These are phyloP conservation scores for Penstemon barbatus DNA, from an alignment of 257 asterid genomes.

Conservation along the genomic window DNA sequence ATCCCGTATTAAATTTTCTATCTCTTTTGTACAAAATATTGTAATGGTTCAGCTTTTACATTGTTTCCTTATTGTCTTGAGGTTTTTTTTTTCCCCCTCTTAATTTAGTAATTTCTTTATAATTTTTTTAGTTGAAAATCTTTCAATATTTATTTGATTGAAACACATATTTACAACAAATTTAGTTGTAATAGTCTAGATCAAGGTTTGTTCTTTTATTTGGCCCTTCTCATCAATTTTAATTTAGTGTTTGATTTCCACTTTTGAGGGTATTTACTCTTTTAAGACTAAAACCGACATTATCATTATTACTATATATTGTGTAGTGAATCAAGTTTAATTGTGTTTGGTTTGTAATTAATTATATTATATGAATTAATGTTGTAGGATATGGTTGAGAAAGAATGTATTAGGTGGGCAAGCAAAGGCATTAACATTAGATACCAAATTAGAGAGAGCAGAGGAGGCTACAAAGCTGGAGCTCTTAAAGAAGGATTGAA, in stretches of 20 bases:
- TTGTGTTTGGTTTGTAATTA: neutral
- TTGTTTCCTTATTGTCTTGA: no score
- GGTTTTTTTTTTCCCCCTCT: no score
- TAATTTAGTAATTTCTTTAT: no score
- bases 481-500: constrained; percentile 92
- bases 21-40: no score
- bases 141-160: no score
- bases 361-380: constrained; percentile 5
- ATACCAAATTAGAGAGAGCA: constrained; percentile 74
- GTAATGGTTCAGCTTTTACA: no score
- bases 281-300: constrained; percentile 17
- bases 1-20: no score
- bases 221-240: neutral
- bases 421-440: constrained; percentile 75
- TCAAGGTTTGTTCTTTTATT: constrained; percentile 10
- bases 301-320: neutral
- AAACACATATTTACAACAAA: no score
- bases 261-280: neutral
- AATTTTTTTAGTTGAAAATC: no score
- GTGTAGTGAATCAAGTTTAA: neutral
- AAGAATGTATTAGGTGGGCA: constrained; percentile 87
- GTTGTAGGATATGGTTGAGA: constrained; percentile 88
- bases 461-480: constrained; percentile 98
- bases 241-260: neutral
- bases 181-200: constrained; percentile 1